Conservation (phyloP, 768 basidiomycete species). For the Amylocystis lapponica region DNA sequence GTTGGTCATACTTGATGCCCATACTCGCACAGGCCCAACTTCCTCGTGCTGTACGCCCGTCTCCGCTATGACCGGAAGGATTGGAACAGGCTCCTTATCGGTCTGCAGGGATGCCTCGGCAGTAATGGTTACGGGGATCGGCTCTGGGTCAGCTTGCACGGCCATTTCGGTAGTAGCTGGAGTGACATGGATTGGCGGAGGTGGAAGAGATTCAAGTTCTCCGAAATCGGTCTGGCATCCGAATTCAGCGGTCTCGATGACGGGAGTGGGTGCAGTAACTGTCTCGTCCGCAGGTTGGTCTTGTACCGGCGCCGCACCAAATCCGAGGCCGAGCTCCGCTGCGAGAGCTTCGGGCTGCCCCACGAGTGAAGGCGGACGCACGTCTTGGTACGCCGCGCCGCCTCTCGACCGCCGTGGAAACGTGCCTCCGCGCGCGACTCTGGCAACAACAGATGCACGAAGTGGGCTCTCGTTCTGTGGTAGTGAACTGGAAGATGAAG, state of each 20-base stretch:
- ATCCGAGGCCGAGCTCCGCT: conserved; percentile 41
- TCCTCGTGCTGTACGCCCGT: conserved; percentile 45
- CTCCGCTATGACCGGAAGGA: conserved; percentile 35
- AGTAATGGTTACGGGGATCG: conserved; percentile 10
- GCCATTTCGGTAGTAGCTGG: conserved; percentile 27
- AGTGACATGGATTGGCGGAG: conserved; percentile 21
- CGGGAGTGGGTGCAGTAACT: conserved; percentile 29
- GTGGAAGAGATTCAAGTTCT: conserved; percentile 24
- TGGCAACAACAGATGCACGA: conserved; percentile 50
- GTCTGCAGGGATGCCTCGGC: conserved; percentile 28
- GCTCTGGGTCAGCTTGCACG: conserved; percentile 29
- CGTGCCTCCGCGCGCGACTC: conserved; percentile 42
- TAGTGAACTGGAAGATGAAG: conserved; percentile 36
- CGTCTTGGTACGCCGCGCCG: conserved; percentile 65
- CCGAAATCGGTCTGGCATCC: conserved; percentile 63
- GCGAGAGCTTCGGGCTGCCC: conserved; percentile 70
- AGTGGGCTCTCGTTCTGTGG: conserved; percentile 52
- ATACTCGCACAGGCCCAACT: conserved; percentile 10
- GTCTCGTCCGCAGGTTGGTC: no score
- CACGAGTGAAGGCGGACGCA: conserved; percentile 64
- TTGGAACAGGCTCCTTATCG: conserved; percentile 17
- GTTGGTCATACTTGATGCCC: conserved; percentile 8
- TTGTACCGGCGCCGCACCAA: conserved; percentile 35
- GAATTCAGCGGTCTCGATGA: conserved; percentile 49
- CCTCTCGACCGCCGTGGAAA: conserved; percentile 52